These are phyloP conservation scores for Polytrichum formosum DNA, from an alignment of 225 moss, liverwort and hornwort genomes.

Conservation along the genomic window DNA sequence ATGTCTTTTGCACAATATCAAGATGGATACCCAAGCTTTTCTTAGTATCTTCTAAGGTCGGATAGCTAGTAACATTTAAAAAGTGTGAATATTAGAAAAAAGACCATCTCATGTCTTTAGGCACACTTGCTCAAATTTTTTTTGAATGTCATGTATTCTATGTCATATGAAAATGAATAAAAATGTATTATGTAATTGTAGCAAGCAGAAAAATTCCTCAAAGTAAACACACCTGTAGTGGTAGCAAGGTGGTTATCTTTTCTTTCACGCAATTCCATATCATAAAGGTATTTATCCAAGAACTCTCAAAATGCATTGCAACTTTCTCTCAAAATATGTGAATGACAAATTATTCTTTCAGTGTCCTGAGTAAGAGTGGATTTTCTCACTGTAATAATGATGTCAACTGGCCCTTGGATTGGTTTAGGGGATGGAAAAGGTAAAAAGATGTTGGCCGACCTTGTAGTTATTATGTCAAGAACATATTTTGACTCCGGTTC, in stretches of 20 bases:
- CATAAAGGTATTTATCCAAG: conserved; percentile 13
- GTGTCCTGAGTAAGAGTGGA: conserved; percentile 13
- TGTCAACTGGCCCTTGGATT: conserved; percentile 16
- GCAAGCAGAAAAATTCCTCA: no score
- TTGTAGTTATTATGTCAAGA: conserved; percentile 23
- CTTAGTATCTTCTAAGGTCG: no score
- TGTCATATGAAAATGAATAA: no score
- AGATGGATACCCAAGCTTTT: no score
- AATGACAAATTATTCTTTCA: conserved; percentile 38
- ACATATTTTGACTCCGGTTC: conserved; percentile 6
- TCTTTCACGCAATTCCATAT: conserved; percentile 30
- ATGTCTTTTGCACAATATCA: no score
- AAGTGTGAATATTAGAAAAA: no score
- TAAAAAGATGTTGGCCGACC: conserved; percentile 13
- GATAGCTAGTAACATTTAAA: no score
- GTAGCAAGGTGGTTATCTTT: conserved; percentile 23
- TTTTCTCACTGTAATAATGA: conserved; percentile 28
- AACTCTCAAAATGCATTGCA: conserved; percentile 28
- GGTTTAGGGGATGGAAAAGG: conserved; percentile 32
- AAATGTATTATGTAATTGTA: no score
- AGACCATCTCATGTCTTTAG: no score
- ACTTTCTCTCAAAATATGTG: conserved; percentile 17
- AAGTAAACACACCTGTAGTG: conserved; percentile 23
- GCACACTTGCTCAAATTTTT: no score
- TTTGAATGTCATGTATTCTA: no score